Base-by-base conservation (phyloP, 192 early-diverging fungal species). In the Backusella mclennaniae region DNA sequence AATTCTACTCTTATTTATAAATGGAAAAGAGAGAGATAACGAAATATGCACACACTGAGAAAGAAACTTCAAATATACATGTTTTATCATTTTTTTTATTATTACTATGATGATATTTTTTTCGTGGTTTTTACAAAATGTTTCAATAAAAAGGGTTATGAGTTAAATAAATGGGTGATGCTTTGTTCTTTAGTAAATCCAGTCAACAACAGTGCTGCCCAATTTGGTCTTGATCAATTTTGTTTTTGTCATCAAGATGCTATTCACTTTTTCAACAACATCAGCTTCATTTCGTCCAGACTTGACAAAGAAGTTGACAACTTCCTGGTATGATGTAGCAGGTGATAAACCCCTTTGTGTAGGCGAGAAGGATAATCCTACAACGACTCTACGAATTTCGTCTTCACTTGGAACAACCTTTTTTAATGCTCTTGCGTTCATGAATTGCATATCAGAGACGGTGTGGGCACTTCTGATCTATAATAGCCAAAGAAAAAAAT, bases 311-410 rank as follows among this genome's bases (percentile, higher is more conserved):
- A 63, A 63, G 23, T 63, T 63, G 56, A 63, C 56, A 8, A 63
- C 56, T 63, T 63, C 56, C 14, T 63, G 56, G 26, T 63, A 63
- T 63, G 56, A 63, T 63, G 56, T 12, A 63, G 56, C 56, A 63
- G 56, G 56, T 23, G 23, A 29, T 4, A 63, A 63, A 12, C 56
- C 56, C 0, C 14, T 63, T 63, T 63, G 56, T 63, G 56, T 11
- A 11, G 56, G 56, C 4, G 56, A 63, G 21, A 63, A 29, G 26
- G 56, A 63, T 12, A 63, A 63, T 63, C 56, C 56, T 14, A 63
- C 56, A 29, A 63, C 56, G 23, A 63, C 56, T 63, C 56, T 63
- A 4, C 56, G 56, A 3, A 63, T 63, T 63, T 63, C 56, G 4
- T 63, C 56, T 63, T 63, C 56, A 12, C 23, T 63, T 63, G 56